Evolutionary conservation across 495 filamentous ascomycete genomes (phyloP).

Genomic region (Lasiosphaeria ovina): DNA sequence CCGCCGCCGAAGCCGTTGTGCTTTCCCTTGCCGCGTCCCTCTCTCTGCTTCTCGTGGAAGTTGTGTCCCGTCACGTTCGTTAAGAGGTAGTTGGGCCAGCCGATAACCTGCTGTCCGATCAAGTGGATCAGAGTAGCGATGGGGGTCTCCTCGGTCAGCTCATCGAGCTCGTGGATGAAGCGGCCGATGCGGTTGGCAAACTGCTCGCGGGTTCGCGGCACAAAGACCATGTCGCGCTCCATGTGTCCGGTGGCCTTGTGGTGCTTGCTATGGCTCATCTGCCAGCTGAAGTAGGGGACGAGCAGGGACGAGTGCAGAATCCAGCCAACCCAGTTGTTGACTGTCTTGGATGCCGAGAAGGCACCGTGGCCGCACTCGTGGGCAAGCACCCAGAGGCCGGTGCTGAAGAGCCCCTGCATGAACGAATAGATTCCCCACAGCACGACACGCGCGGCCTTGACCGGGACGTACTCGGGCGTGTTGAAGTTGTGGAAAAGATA

Average conservation of each 20-base stretch:
- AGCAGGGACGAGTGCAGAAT: constrained; percentile 77
- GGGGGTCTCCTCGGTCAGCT: constrained; percentile 93
- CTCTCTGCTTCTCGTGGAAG: constrained; percentile 75
- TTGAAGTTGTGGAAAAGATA: constrained; percentile 64
- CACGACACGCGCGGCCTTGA: constrained; percentile 50
- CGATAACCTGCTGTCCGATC: constrained; percentile 79
- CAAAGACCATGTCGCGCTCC: constrained; percentile 96
- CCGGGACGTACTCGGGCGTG: constrained; percentile 59
- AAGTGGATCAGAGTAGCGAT: constrained; percentile 72
- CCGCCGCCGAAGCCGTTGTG: constrained; percentile 72
- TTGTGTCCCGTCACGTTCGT: constrained; percentile 94
- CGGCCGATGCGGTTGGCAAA: constrained; percentile 69
- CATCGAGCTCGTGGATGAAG: constrained; percentile 72
- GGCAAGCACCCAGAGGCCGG: constrained; percentile 80
- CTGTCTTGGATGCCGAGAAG: constrained; percentile 73
- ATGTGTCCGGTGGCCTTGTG: constrained; percentile 95
- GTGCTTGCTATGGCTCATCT: constrained; percentile 90
- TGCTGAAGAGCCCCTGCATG: constrained; percentile 73
- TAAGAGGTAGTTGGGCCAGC: constrained; percentile 84
- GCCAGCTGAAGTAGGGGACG: constrained; percentile 91
- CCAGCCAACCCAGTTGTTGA: constrained; percentile 88
- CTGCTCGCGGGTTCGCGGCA: constrained; percentile 78
- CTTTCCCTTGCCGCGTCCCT: constrained; percentile 90
- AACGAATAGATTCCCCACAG: constrained; percentile 72
- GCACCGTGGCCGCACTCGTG: constrained; percentile 89